Evolutionary conservation across 2,329 filamentous ascomycete species (phyloP), one percentile per base, ranked within the genome.

Genomic region (Arthrobotrys entomopaga): DNA sequence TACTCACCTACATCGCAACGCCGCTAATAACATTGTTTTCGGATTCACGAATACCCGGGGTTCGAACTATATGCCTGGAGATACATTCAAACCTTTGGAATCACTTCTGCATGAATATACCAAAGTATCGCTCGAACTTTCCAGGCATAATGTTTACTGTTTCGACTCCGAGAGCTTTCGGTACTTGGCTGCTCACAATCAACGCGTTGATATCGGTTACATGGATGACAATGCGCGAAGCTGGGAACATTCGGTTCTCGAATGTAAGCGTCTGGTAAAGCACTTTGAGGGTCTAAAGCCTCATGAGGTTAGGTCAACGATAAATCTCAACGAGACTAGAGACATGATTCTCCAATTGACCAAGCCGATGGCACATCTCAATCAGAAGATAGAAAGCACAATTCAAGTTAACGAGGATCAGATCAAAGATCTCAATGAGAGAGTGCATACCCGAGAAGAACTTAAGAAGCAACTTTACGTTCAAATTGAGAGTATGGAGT

Each of bases 111-210:
- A 40, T 0, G 76, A 80, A 20, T 79, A 82, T 74, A 58, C 67
- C 2, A 78, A 81, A 15, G 67, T 82, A n/a, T 77, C 78, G 1
- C 59, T 82, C 2, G 67, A 63, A 3, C 10, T 43, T 22, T 57
- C 10, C 0, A 74, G 76, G n/a, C 40, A 79, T 3, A 81, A 79
- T 2, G 79, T 78, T 0, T 84, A 82, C 66, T 84, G 82, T 72
- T 84, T 84, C 52, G 83, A 84, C 70, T 83, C 82, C 0, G 82
- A 84, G 76, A 81, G 81, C 40, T 84, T 84, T 69, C 81, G 82
- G 3, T 84, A 79, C 54, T 78, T 84, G 0, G 82, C 82, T 1
- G 82, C 82, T 0, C 71, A 72, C 40, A 82, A 82, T 69, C 76
- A 81, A 8, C 79, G 76, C 13, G 49, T 80, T 16, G 59, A 76